These are phyloP conservation scores for Helicocarpus griseus DNA, from an alignment of 2,329 filamentous ascomycete genomes.

Conservation along the genomic window DNA sequence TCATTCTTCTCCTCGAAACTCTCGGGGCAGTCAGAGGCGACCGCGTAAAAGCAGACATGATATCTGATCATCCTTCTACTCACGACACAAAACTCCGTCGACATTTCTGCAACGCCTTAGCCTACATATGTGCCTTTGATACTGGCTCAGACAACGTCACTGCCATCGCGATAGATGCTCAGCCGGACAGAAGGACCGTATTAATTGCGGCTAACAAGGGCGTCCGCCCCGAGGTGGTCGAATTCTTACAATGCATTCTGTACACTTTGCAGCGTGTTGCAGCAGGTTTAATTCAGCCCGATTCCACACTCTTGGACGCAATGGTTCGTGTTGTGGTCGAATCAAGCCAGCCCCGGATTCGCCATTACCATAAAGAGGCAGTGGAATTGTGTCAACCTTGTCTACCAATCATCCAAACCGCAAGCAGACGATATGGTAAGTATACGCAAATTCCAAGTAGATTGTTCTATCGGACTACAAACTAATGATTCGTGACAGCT, in stretches of 20 bases:
- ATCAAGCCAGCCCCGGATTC: background rate
- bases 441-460: background rate
- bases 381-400: background rate
- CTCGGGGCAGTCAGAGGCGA: background rate
- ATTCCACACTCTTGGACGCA: background rate
- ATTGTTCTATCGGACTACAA: background rate
- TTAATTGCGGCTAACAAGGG: background rate
- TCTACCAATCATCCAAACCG: background rate
- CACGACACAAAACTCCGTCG: background rate
- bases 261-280: background rate
- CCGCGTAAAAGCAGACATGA: background rate
- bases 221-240: background rate
- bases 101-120: background rate
- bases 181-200: background rate
- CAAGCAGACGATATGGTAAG: background rate
- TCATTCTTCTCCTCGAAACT: background rate
- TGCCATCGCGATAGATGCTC: background rate
- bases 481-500: background rate
- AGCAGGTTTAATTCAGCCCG: too few relatives aligned
- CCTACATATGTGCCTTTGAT: background rate
- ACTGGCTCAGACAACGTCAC: background rate
- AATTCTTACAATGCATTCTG: background rate
- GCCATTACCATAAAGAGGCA: background rate
- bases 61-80: background rate
- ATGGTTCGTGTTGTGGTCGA: background rate